Evolutionary conservation across 164 flowering plant species (phyloP).

Genomic region (Magnolia sinica): DNA sequence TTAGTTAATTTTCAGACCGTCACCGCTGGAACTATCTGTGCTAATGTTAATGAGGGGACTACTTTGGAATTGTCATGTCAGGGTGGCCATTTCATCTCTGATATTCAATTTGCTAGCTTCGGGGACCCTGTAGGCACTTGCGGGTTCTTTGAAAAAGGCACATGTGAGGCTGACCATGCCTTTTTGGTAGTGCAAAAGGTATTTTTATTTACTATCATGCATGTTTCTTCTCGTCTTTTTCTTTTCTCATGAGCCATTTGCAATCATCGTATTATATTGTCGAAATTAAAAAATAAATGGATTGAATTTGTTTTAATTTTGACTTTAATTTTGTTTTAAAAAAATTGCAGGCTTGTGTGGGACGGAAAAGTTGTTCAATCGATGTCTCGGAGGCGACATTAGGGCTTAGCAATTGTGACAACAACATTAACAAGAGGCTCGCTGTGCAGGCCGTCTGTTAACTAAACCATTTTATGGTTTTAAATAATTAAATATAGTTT

Average conservation of each 20-base stretch:
- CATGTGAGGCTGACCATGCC: constrained; percentile 21
- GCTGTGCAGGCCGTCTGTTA: constrained; percentile 49
- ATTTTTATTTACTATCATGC: neutral
- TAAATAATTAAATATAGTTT: neutral
- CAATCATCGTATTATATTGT: neutral
- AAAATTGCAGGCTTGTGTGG: constrained; percentile 40
- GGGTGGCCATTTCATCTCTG: constrained; percentile 31
- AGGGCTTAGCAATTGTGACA: constrained; percentile 24
- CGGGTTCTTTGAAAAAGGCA: constrained; percentile 43
- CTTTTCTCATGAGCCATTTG: neutral
- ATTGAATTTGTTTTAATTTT: no score
- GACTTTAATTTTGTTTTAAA: neutral
- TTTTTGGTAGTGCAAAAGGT: constrained; percentile 23
- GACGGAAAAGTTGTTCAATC: constrained; percentile 34
- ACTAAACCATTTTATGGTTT: neutral
- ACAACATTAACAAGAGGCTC: constrained; percentile 26
- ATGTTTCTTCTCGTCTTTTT: neutral
- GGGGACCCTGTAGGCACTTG: constrained; percentile 50
- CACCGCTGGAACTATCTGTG: constrained; percentile 36
- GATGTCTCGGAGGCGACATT: constrained; percentile 31
- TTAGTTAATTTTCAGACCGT: constrained; percentile 43
- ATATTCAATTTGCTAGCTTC: constrained; percentile 48
- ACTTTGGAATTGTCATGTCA: constrained; percentile 46
- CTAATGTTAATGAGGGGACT: constrained; percentile 29
- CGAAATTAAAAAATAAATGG: neutral